Evolutionary conservation across 805 yeast genomes (phyloP), one percentile per base, ranked within the genome.

Genomic region (Nakazawaea wickerhamii): DNA sequence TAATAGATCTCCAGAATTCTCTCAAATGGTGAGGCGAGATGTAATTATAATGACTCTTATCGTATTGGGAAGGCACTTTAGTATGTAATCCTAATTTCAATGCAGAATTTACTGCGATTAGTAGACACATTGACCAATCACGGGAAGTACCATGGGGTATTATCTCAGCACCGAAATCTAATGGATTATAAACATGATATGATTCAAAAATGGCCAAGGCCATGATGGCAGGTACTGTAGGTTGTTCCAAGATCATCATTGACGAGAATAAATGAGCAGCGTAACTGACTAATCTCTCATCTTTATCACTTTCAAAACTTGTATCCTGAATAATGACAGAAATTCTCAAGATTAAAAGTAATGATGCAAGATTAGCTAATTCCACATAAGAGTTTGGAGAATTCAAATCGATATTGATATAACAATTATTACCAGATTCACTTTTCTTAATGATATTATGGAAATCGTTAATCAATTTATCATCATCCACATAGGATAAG

Each of bases 201-300:
- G 41, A 20, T 14, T 37, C 30, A 20, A 43, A 43, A 15, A 38
- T 10, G 2, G 31, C 31, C 10, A 38, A 28, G 5, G 42, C 42
- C 14, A 37, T n/a, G 14, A 43, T 28, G 3, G 36, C 39, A 33
- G 45, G 45, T 17, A 43, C 19, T 4, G 42, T 26, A 4, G 45
- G 45, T 28, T 38, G 41, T 31, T 43, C 45, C 30, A 43, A 22
- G 14, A 43, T 38, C 45, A 43, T 37, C 39, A 37, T 43, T 2
- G 45, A 43, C 5, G 45, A 43, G 22, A 43, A 43, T 10, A 43
- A 30, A 14, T 28, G 41, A 7, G 26, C 35, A 8, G 45, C 45
- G 33, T 27, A 43, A 28, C 36, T 38, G 19, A 37, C 41, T 21
- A 43, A 27, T n/a, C 28, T 30, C 9, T 41, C 40, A 17, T 36